Conservation (phyloP, 2,329 filamentous ascomycete genomes). For the Fusarium temperatum region DNA sequence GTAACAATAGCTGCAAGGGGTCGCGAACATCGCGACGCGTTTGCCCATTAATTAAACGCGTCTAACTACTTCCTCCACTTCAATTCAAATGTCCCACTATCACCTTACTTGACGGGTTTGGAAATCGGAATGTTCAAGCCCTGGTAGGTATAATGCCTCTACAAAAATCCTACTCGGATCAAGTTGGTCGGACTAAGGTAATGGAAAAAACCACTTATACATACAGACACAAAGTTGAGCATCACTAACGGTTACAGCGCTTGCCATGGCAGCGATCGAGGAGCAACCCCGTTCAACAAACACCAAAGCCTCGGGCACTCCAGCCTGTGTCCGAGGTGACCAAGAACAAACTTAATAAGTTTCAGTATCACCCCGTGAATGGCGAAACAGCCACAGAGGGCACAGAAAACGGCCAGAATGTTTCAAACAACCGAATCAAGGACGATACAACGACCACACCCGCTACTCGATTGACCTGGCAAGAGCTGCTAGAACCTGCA, state of each 20-base stretch:
- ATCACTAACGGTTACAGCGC: conserved; percentile 45
- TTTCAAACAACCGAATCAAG: conserved; percentile 12
- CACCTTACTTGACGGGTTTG: conserved; percentile 26
- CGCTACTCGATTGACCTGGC: conserved; percentile 63
- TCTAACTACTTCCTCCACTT: conserved; percentile 13
- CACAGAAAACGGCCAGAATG: conserved; percentile 21
- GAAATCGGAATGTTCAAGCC: conserved; percentile 25
- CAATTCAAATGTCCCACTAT: conserved; percentile 22
- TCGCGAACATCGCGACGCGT: conserved; percentile 38
- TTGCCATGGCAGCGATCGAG: conserved; percentile 64
- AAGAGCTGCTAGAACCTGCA: conserved; percentile 63
- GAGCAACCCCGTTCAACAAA: conserved; percentile 57
- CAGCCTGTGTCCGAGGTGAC: conserved; percentile 65
- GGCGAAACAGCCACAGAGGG: conserved; percentile 28
- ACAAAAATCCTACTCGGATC: conserved; percentile 54
- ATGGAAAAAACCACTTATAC: conserved; percentile 9
- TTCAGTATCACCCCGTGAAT: conserved; percentile 51
- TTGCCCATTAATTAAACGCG: conserved; percentile 41
- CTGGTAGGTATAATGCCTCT: conserved; percentile 48
- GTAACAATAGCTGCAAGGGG: conserved; percentile 6
- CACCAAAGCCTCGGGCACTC: conserved; percentile 50
- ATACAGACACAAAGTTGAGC: background rate
- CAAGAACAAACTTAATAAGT: conserved; percentile 69
- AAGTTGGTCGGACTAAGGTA: conserved; percentile 47
- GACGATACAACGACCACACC: conserved; percentile 53